Percentiles rank a stretch among this genome's conserved stretches.
Evolutionary conservation across 1,284 basidiomycete species (phyloP).

Genomic region (Boletus sp.): DNA sequence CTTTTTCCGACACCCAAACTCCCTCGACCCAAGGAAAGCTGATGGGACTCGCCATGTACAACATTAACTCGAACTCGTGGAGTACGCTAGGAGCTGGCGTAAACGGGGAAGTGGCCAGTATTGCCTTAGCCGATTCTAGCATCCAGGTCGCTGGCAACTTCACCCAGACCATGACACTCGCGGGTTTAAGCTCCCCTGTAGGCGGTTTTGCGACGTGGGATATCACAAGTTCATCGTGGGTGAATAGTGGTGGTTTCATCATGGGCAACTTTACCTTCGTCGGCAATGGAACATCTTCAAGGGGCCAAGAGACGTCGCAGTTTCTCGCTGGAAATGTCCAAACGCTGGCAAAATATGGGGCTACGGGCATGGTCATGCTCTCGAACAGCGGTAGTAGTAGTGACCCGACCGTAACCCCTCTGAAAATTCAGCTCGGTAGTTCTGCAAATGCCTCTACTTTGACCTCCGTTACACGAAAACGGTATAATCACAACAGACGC

Average conservation of each 20-base stretch:
- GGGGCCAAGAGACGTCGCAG: constrained; percentile 39
- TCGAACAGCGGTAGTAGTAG: constrained; percentile 51
- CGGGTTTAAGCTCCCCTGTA: constrained; percentile 38
- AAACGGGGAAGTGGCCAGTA: constrained; percentile 66
- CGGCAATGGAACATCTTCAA: constrained; percentile 52
- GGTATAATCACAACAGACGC: constrained; percentile 37
- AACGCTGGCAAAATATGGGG: constrained; percentile 56
- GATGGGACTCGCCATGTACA: constrained; percentile 71
- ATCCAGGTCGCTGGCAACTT: constrained; percentile 78
- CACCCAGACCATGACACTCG: constrained; percentile 45
- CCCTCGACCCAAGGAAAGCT: constrained; percentile 53
- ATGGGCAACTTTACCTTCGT: constrained; percentile 72
- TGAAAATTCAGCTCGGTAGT: constrained; percentile 51
- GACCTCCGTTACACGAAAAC: constrained; percentile 33
- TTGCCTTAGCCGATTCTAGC: constrained; percentile 50
- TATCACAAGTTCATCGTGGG: constrained; percentile 61
- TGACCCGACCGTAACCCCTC: constrained; percentile 54
- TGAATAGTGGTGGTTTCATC: constrained; percentile 68
- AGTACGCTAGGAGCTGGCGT: constrained; percentile 69
- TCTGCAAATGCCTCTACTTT: constrained; percentile 28
- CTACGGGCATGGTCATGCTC: constrained; percentile 68
- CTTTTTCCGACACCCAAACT: constrained; percentile 70
- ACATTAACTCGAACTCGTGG: constrained; percentile 69
- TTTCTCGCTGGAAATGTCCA: constrained; percentile 64
- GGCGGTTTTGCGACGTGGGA: constrained; percentile 81